These are phyloP conservation scores for Coniochaeta sp. DNA, from an alignment of 2,329 filamentous ascomycete species.

Conservation along the genomic window DNA sequence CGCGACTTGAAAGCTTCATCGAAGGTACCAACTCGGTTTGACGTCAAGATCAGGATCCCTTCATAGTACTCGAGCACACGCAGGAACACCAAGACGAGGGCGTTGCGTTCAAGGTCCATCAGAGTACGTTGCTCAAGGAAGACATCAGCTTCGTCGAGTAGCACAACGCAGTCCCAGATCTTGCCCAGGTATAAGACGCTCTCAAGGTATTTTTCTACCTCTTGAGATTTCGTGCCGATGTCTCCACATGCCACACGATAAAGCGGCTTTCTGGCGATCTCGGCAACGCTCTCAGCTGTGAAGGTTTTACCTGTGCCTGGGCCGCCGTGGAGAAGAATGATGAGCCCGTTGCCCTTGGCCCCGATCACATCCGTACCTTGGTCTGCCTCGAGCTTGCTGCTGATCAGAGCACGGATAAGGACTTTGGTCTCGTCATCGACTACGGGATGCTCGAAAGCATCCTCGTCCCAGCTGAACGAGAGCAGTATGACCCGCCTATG, in stretches of 20 bases:
- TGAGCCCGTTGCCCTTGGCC: not conserved
- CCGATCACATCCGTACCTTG: not conserved
- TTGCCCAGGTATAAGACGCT: not conserved
- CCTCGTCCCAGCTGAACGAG: no score
- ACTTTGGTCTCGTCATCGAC: no score
- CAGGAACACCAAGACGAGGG: not conserved
- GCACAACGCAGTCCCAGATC: not conserved
- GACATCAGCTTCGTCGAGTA: not conserved
- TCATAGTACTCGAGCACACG: not conserved
- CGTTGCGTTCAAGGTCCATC: not conserved
- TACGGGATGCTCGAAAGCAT: no score
- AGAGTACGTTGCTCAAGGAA: not conserved
- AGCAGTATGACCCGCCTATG: no score
- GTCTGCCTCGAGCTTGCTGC: no score
- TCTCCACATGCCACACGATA: not conserved
- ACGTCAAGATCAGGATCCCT: not conserved
- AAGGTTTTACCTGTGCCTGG: not conserved
- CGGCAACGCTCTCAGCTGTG: not conserved
- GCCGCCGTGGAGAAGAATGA: not conserved
- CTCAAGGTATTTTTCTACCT: not conserved
- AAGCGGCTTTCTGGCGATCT: not conserved
- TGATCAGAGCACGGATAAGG: no score
- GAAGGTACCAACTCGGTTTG: not conserved
- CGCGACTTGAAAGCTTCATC: not conserved
- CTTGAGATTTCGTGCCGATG: not conserved